A percentile compares a stretch with the other conserved stretches of the same genome.
phyloP scores from a whole-genome alignment of 1,139 yeast genomes.

The Kodamaea ohmeri region DNA sequence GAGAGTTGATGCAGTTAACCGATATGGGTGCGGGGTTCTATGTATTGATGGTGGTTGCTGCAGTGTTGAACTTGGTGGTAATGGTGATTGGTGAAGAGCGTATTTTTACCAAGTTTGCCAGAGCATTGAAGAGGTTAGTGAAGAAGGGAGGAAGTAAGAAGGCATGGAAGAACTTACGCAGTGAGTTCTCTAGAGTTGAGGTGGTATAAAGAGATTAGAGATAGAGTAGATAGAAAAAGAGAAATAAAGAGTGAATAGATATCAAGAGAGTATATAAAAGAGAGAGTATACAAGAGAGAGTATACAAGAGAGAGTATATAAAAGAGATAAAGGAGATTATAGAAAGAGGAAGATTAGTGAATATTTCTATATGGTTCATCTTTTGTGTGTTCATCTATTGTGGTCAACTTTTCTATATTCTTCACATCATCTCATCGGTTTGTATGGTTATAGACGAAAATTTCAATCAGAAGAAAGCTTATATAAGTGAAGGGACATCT shows the following conservation, averaged over 20 bases:
- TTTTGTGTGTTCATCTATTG: too few relatives aligned
- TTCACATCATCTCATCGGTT: too few relatives aligned
- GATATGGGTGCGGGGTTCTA: conserved; percentile 54
- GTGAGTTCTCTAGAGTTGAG: conserved; percentile 19
- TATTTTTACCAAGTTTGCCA: conserved; percentile 31
- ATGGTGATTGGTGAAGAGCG: conserved; percentile 45
- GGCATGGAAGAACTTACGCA: conserved; percentile 36
- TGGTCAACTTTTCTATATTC: too few relatives aligned
- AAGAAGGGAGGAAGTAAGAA: conserved; percentile 34
- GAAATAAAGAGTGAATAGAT: neutral
- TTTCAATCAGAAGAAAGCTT: too few relatives aligned
- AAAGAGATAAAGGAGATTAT: too few relatives aligned
- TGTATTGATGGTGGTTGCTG: conserved; percentile 40
- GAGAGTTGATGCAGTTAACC: conserved; percentile 74
- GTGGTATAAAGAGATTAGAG: conserved; percentile 4
- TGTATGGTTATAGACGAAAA: too few relatives aligned
- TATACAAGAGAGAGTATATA: too few relatives aligned
- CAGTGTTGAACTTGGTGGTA: conserved; percentile 45
- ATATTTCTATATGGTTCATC: too few relatives aligned
- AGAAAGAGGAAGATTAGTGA: too few relatives aligned
- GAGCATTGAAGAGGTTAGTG: conserved; percentile 26
- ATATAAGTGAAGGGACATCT: too few relatives aligned
- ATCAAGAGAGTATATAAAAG: neutral
- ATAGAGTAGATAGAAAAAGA: neutral
- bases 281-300: neutral